Evolutionary conservation across 1,284 basidiomycete genomes (phyloP), one percentile per base, ranked within the genome.

Genomic region (Sparassis latifolia): DNA sequence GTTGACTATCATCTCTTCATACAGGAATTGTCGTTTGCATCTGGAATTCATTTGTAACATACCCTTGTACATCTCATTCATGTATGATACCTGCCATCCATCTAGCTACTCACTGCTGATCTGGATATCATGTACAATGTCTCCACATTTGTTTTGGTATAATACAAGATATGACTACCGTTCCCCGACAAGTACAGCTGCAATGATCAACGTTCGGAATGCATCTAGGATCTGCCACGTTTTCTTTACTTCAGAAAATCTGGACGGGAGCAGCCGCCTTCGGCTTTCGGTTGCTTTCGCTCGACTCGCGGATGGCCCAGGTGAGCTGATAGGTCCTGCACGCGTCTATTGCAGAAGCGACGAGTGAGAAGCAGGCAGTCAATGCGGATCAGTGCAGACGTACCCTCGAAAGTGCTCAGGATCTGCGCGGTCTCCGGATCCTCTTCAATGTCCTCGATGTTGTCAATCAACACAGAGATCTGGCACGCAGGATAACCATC

Each of bases 241-340:
- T 37, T 28, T 30, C 41, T 2, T 37, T 5, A 12, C 27, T n/a
- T 38, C n/a, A 20, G 20, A 20, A 20, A 28, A 10, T 41, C 41
- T 27, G 20, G 3, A 51, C 52, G 9, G 45, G 35, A 4, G 47
- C 44, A 20, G 53, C 55, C 39, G 49, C 44, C 56, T 55, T 57
- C 3, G 44, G 31, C 58, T 69, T 64, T 55, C 64, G 62, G 33
- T 66, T 65, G 51, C 58, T 62, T 66, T 92, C 89, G 58, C 82
- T 82, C 31, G 89, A 86, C 55, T 79, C 74, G 45, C 89, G 84
- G 63, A 93, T 92, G 29, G 90, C 88, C 89, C 89, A 91, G 39
- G 89, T 89, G 51, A 93, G 75, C 63, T 93, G 84, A 60, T 95
- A 96, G 7, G 91, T 86, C 71, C 82, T 86, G 62, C 84, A 86